These are phyloP conservation scores for Chalciporus sphaerocephalus DNA, from an alignment of 768 basidiomycete genomes.

Conservation along the genomic window DNA sequence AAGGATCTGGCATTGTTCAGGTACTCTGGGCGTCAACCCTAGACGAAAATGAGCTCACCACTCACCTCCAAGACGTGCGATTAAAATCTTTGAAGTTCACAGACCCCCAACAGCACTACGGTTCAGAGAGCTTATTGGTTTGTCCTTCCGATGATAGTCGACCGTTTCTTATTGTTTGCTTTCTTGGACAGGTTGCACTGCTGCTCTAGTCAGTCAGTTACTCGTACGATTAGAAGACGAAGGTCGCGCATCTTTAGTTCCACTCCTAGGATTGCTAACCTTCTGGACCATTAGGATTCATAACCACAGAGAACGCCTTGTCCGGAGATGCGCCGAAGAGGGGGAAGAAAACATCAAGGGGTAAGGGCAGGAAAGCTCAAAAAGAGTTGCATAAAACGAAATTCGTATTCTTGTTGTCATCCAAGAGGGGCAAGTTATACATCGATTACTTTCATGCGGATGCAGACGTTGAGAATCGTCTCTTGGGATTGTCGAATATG, in stretches of 20 bases:
- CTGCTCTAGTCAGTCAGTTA: constrained; percentile 53
- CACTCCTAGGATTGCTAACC: constrained; percentile 6
- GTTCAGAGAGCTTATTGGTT: constrained; percentile 62
- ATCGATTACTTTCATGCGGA: constrained; percentile 67
- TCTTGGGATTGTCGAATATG: constrained; percentile 58
- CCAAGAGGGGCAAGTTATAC: constrained; percentile 46
- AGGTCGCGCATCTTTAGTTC: constrained; percentile 38
- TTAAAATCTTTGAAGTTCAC: constrained; percentile 60
- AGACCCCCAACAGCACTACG: constrained; percentile 41
- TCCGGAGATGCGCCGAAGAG: constrained; percentile 45
- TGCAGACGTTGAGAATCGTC: constrained; percentile 50
- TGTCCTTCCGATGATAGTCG: constrained; percentile 16
- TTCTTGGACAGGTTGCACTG: constrained; percentile 44
- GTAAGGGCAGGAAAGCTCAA: constrained; percentile 38
- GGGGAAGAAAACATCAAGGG: constrained; percentile 39
- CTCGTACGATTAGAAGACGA: constrained; percentile 68
- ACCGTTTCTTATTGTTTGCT: constrained; percentile 5
- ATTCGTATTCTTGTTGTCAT: constrained; percentile 54
- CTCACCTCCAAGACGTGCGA: constrained; percentile 49
- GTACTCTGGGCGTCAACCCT: constrained; percentile 32
- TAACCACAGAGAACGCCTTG: constrained; percentile 46
- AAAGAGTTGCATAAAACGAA: constrained; percentile 53
- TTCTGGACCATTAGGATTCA: constrained; percentile 46
- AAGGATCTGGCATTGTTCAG: constrained; percentile 69
- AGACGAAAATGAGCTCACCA: not conserved